Evolutionary conservation across 2,329 filamentous ascomycete genomes (phyloP).

Genomic region (Pseudogymnoascus sp.): DNA sequence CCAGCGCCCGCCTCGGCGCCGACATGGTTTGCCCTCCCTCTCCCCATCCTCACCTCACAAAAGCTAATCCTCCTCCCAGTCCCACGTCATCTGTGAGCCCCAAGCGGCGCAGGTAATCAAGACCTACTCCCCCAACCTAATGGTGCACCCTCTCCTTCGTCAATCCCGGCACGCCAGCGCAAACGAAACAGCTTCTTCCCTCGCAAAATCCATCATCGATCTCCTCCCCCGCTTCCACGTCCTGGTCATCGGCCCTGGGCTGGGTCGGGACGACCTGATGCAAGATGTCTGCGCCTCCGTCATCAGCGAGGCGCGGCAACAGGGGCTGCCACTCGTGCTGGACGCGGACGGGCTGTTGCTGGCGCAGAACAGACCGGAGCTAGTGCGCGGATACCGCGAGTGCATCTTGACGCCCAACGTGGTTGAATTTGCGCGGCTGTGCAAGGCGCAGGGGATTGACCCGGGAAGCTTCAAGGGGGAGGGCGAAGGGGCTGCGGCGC

Average conservation of each 20-base stretch:
- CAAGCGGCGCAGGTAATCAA: conserved; percentile 85
- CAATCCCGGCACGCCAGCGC: conserved; percentile 51
- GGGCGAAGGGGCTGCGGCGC: conserved; percentile 45
- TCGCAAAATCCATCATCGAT: conserved; percentile 62
- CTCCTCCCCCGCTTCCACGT: conserved; percentile 86
- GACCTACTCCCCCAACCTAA: conserved; percentile 93
- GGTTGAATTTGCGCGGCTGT: conserved; percentile 80
- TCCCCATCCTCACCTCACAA: neutral
- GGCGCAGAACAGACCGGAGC: conserved; percentile 63
- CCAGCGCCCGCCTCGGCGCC: conserved; percentile 79
- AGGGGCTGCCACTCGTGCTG: conserved; percentile 70
- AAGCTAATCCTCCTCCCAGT: conserved; percentile 38
- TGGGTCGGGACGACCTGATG: conserved; percentile 85
- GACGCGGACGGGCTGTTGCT: conserved; percentile 85
- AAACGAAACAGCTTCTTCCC: conserved; percentile 46
- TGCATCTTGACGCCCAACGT: conserved; percentile 93
- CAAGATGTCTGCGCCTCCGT: conserved; percentile 76
- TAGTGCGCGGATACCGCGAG: conserved; percentile 72
- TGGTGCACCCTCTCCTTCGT: conserved; percentile 95
- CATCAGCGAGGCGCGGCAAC: conserved; percentile 66
- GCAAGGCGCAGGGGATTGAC: conserved; percentile 64
- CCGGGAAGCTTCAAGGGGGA: conserved; percentile 33
- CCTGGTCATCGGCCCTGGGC: conserved; percentile 83
- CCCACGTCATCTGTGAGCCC: conserved; percentile 92
- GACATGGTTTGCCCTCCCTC: conserved; percentile 58